Evolutionary conservation across 768 basidiomycete genomes (phyloP).

Genomic region (Mycena alexandri): DNA sequence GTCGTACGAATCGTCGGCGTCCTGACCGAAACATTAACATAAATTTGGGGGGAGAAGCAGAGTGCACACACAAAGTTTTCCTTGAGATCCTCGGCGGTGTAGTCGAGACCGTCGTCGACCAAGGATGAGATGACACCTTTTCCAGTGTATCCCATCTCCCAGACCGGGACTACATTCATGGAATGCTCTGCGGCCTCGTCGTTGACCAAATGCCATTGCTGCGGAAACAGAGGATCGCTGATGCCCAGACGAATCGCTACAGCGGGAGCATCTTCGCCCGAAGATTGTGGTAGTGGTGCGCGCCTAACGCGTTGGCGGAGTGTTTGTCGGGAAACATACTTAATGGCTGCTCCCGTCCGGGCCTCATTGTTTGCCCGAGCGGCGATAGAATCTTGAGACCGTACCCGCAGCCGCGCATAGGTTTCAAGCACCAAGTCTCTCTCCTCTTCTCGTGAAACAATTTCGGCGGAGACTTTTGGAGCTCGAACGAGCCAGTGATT

Average conservation of each 20-base stretch:
- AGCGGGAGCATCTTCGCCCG: conserved; percentile 25
- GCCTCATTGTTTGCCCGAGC: conserved; percentile 56
- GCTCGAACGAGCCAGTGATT: conserved; percentile 87
- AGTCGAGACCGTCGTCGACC: conserved; percentile 97
- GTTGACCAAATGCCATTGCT: conserved; percentile 97
- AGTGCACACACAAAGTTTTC: conserved; percentile 86
- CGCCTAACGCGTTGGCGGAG: conserved; percentile 79
- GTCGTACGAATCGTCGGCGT: conserved; percentile 89
- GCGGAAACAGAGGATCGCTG: conserved; percentile 81
- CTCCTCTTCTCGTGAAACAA: conserved; percentile 49
- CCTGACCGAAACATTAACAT: conserved; percentile 64
- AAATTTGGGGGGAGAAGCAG: conserved; percentile 34
- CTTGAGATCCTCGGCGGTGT: conserved; percentile 86
- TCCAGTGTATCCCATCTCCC: conserved; percentile 93
- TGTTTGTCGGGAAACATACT: conserved; percentile 70
- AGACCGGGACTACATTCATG: conserved; percentile 93
- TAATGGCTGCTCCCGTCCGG: conserved; percentile 56
- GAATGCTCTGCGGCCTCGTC: conserved; percentile 81
- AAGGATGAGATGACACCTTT: conserved; percentile 88
- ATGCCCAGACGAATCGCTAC: conserved; percentile 53
- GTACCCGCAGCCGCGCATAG: conserved; percentile 58
- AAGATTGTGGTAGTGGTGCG: conserved; percentile 69
- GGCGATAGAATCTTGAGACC: conserved; percentile 38
- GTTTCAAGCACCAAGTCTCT: conserved; percentile 63
- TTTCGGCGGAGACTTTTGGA: conserved; percentile 49